These are phyloP conservation scores for Pseudogymnoascus sp. DNA, from an alignment of 2,329 filamentous ascomycete genomes.

Conservation along the genomic window DNA sequence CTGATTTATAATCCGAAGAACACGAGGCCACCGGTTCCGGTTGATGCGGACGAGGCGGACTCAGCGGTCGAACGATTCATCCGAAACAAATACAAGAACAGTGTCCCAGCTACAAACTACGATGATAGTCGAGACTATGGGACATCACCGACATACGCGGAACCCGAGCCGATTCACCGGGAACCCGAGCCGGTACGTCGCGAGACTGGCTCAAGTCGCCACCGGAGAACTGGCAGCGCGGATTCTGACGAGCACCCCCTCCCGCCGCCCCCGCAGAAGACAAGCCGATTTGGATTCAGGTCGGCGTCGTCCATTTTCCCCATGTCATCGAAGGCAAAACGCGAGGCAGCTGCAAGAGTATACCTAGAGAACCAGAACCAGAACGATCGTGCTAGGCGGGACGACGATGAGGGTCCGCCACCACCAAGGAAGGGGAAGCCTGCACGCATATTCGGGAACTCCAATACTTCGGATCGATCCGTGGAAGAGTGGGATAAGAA, in stretches of 20 bases:
- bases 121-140: slow-evolving; percentile 13
- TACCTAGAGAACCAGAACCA: slow-evolving; percentile 23
- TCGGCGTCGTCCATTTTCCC: slow-evolving; percentile 49
- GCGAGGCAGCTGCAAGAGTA: slow-evolving; percentile 14
- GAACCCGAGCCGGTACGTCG: slow-evolving; percentile 25
- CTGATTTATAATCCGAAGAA: slow-evolving; percentile 81
- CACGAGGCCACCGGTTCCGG: slow-evolving; percentile 71
- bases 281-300: slow-evolving; percentile 51
- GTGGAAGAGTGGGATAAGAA: slow-evolving; percentile 59
- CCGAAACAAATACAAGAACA: slow-evolving; percentile 76
- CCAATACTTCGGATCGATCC: slow-evolving; percentile 44
- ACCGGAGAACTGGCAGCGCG: slow-evolving; percentile 36
- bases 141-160: slow-evolving; percentile 22
- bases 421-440: slow-evolving; percentile 40
- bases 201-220: slow-evolving; percentile 36
- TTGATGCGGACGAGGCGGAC: slow-evolving; percentile 88
- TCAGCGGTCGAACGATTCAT: slow-evolving; percentile 94
- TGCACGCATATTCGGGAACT: slow-evolving; percentile 61
- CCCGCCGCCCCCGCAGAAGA: slow-evolving; percentile 53
- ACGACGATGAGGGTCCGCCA: slow-evolving; percentile 16
- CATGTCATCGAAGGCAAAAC: slow-evolving; percentile 40
- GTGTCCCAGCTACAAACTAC: slow-evolving; percentile 32
- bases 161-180: slow-evolving; percentile 6
- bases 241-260: slow-evolving; percentile 45
- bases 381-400: slow-evolving; percentile 28